Percentiles rank a stretch among this genome's conserved stretches.
Conservation (phyloP, 345 rosid species). For the Litchi chinensis region DNA sequence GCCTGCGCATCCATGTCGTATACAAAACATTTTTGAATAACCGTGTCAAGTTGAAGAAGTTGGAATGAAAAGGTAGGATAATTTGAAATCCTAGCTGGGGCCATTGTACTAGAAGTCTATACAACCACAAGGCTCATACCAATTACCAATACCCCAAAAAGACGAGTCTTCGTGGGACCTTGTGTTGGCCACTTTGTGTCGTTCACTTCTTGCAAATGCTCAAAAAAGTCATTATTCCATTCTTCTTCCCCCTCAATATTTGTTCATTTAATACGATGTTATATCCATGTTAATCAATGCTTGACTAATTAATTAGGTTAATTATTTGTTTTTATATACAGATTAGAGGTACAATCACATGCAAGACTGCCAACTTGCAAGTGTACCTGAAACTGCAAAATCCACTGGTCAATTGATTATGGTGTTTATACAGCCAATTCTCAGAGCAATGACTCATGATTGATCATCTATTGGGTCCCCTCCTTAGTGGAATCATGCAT, state of each 20-base stretch:
- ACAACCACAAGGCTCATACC: not conserved
- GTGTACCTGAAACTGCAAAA: not conserved
- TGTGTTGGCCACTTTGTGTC: slow-evolving; percentile 18
- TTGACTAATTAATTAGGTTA: not conserved
- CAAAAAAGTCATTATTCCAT: not conserved
- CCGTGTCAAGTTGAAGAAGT: no score
- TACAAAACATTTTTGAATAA: not conserved
- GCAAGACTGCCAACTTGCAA: not conserved
- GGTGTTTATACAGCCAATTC: not conserved
- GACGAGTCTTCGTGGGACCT: not conserved
- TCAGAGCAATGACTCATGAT: not conserved
- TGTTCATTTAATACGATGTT: not conserved
- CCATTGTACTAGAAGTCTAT: no score
- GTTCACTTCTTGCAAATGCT: not conserved
- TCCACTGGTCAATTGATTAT: not conserved
- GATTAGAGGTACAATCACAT: slow-evolving; percentile 2
- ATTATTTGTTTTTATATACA: not conserved
- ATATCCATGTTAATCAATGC: not conserved
- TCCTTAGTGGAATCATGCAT: not conserved
- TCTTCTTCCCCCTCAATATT: not conserved
- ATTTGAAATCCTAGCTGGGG: slow-evolving; percentile 6
- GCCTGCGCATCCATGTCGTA: not conserved
- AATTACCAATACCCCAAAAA: not conserved
- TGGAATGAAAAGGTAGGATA: not conserved
- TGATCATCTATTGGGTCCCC: not conserved